A percentile compares a stretch with the other conserved stretches of the same genome.
Evolutionary conservation across 257 asterid genomes (phyloP).

Genomic region (Solanum bulbocastanum): DNA sequence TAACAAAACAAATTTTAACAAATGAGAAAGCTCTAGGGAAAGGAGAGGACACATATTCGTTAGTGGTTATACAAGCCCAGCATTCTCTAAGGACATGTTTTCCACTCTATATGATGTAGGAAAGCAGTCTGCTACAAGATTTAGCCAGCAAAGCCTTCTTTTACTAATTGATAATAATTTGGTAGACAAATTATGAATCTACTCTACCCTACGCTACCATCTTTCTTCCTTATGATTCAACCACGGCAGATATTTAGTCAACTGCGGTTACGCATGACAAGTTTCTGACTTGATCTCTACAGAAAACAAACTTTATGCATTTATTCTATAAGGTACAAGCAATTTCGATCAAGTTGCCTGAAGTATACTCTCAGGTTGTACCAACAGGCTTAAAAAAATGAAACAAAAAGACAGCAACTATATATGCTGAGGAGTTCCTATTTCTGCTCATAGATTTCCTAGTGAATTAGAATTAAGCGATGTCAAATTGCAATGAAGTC

Average conservation of each 20-base stretch:
- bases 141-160: neutral
- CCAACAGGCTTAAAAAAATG: neutral
- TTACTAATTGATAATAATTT: neutral
- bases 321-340: neutral
- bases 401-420: neutral
- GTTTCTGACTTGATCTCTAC: neutral
- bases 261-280: neutral
- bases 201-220: neutral
- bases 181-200: neutral
- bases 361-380: neutral
- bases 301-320: neutral
- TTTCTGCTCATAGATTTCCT: neutral
- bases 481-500: neutral
- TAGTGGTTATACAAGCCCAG: neutral
- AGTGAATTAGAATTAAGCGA: neutral
- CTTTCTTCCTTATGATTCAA: neutral
- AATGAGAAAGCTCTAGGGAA: neutral
- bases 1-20: neutral
- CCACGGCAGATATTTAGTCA: neutral
- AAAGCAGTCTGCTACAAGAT: neutral
- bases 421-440: neutral
- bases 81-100: neutral
- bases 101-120: neutral
- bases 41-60: neutral
- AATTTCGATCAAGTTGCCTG: neutral